Evolutionary conservation across 495 filamentous ascomycete species (phyloP).

Genomic region (Trichoderma virens): DNA sequence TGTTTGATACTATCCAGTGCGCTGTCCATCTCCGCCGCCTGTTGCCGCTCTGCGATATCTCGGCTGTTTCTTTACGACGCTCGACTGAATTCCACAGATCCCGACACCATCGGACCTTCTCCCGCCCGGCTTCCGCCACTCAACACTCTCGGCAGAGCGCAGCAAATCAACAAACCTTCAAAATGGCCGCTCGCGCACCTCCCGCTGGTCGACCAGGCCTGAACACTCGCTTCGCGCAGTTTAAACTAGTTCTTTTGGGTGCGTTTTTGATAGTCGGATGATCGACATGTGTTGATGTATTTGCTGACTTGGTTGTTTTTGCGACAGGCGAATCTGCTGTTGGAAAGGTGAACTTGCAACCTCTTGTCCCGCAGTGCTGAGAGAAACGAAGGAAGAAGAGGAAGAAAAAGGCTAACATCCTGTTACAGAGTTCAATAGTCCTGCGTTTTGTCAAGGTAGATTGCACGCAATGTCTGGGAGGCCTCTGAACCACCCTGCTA

Average conservation of each 20-base stretch:
- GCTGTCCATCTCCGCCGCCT: neutral
- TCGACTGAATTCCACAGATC: neutral
- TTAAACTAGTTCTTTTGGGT: constrained; percentile 97
- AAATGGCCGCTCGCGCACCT: constrained; percentile 74
- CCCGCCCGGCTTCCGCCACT: too few relatives aligned
- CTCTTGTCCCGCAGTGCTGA: neutral
- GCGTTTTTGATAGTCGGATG: constrained; percentile 19
- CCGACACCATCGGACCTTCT: neutral
- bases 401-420: constrained; percentile 29
- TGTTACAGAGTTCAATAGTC: constrained; percentile 80
- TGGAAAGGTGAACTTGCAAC: constrained; percentile 63
- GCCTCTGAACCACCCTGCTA: constrained; percentile 6
- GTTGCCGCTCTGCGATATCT: neutral
- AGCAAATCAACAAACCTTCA: constrained; percentile 13
- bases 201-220: constrained; percentile 59
- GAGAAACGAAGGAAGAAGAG: neutral
- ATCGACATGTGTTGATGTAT: neutral
- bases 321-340: constrained; percentile 88
- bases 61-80: neutral
- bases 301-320: constrained; percentile 8
- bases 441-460: constrained; percentile 93
- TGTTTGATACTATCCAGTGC: neutral
- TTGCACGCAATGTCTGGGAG: neutral
- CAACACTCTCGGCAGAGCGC: constrained; percentile 4
- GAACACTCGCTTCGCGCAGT: constrained; percentile 82